Percentiles rank a stretch among this genome's conserved stretches.
Conservation (phyloP, 1,284 basidiomycete species). For the Golubevia sp. region DNA sequence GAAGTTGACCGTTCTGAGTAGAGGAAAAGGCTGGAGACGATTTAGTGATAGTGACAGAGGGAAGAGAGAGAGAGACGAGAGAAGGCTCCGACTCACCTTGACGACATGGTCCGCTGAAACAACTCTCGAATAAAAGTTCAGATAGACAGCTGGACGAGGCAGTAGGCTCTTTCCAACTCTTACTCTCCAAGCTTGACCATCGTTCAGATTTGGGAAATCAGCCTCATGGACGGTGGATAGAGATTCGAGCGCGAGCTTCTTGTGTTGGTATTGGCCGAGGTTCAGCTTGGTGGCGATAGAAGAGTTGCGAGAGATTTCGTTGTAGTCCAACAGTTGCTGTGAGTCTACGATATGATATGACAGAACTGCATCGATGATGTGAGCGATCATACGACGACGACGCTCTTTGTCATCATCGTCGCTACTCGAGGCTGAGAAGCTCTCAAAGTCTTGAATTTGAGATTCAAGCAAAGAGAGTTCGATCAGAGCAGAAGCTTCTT, state of each 20-base stretch:
- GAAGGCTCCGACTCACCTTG: constrained; percentile 5
- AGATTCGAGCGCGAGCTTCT: constrained; percentile 65
- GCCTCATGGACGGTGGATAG: constrained; percentile 45
- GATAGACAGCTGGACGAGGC: constrained; percentile 61
- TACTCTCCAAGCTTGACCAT: constrained; percentile 68
- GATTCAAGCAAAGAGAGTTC: constrained; percentile 14
- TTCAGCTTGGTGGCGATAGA: constrained; percentile 69
- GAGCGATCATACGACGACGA: constrained; percentile 64
- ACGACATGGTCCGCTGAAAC: constrained; percentile 62
- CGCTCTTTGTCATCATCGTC: constrained; percentile 68
- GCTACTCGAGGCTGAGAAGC: constrained; percentile 7
- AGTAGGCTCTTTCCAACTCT: constrained; percentile 65
- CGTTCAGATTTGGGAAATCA: constrained; percentile 48
- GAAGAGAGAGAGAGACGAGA: too few relatives aligned
- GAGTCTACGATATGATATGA: constrained; percentile 71
- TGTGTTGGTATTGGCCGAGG: constrained; percentile 15
- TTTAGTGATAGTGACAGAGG: too few relatives aligned
- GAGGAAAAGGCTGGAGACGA: constrained; percentile 3
- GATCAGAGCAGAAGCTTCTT: constrained; percentile 8
- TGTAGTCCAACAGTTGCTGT: constrained; percentile 56
- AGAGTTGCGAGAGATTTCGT: constrained; percentile 68
- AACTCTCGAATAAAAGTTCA: constrained; percentile 70
- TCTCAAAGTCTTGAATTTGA: constrained; percentile 23
- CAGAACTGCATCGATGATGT: constrained; percentile 68
- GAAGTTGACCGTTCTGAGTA: constrained; percentile 72